Evolutionary conservation across 2,329 filamentous ascomycete genomes (phyloP).

Genomic region (Aureobasidium sp.): DNA sequence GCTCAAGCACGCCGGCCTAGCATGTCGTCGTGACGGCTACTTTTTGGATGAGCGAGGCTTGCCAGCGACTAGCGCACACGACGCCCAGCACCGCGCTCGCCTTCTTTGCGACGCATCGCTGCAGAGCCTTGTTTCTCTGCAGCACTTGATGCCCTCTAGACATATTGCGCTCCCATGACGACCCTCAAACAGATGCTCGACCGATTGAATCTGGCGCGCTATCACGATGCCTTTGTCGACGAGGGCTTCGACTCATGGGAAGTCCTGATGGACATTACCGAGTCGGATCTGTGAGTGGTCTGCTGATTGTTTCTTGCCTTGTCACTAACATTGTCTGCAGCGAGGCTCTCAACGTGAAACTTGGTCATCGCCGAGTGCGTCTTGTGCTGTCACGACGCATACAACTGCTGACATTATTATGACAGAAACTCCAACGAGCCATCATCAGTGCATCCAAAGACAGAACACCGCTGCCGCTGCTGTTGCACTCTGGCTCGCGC

Average conservation of each 20-base stretch:
- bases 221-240: conserved; percentile 63
- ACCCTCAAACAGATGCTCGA: conserved; percentile 60
- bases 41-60: background rate
- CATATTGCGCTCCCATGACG: conserved; percentile 44
- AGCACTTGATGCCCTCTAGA: background rate
- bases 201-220: conserved; percentile 72
- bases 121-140: background rate
- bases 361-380: conserved; percentile 71
- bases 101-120: background rate
- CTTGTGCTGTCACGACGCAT: background rate
- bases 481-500: conserved; percentile 29
- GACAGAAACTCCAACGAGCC: conserved; percentile 71
- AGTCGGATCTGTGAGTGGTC: conserved; percentile 62
- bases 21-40: background rate
- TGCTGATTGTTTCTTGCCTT: background rate
- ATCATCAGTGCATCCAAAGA: conserved; percentile 38
- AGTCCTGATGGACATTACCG: conserved; percentile 74
- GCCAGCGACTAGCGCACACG: background rate
- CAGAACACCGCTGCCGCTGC: background rate
- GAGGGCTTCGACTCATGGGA: conserved; percentile 85
- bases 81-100: background rate
- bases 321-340: conserved; percentile 34
- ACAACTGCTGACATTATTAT: background rate
- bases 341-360: conserved; percentile 67
- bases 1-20: background rate